phyloP scores from a whole-genome alignment of 2,329 filamentous ascomycete genomes.

The Nannizziopsis barbatae region DNA sequence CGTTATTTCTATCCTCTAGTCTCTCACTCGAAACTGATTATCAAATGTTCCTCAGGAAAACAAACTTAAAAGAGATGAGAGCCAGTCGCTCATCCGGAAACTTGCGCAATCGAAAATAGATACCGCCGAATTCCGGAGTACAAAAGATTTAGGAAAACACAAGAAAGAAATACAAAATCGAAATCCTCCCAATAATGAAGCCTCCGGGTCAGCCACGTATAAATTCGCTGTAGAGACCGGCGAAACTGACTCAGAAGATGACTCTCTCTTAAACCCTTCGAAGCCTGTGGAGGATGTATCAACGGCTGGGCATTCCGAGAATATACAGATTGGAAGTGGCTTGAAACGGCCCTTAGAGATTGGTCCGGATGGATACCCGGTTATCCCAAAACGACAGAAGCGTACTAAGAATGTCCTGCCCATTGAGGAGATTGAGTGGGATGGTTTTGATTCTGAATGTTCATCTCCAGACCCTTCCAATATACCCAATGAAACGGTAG shows the following conservation, averaged over 20 bases:
- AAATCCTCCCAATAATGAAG: conserved; percentile 14
- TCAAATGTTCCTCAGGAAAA: conserved; percentile 47
- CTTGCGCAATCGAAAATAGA: conserved; percentile 70
- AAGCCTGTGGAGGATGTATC: not conserved
- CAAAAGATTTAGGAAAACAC: conserved; percentile 61
- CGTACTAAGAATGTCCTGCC: conserved; percentile 21
- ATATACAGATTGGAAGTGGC: conserved; percentile 51
- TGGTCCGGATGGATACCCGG: conserved; percentile 65
- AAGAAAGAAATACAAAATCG: conserved; percentile 37
- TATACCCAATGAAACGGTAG: conserved; percentile 23
- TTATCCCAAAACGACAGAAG: conserved; percentile 70
- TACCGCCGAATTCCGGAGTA: conserved; percentile 68
- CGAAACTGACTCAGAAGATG: conserved; percentile 31
- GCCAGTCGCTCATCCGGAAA: conserved; percentile 69
- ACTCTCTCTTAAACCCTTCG: conserved; percentile 41
- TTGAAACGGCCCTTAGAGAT: conserved; percentile 77
- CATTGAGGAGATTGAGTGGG: conserved; percentile 34
- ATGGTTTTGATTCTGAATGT: conserved; percentile 35
- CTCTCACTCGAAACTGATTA: not conserved
- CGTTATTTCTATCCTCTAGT: conserved; percentile 15
- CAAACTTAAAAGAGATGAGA: conserved; percentile 92
- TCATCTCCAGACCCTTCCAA: conserved; percentile 25
- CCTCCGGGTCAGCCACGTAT: not conserved
- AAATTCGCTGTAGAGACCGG: not conserved
- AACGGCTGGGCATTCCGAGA: not conserved